Conservation (phyloP, 2,329 filamentous ascomycete genomes). For the Curvularia lunata region DNA sequence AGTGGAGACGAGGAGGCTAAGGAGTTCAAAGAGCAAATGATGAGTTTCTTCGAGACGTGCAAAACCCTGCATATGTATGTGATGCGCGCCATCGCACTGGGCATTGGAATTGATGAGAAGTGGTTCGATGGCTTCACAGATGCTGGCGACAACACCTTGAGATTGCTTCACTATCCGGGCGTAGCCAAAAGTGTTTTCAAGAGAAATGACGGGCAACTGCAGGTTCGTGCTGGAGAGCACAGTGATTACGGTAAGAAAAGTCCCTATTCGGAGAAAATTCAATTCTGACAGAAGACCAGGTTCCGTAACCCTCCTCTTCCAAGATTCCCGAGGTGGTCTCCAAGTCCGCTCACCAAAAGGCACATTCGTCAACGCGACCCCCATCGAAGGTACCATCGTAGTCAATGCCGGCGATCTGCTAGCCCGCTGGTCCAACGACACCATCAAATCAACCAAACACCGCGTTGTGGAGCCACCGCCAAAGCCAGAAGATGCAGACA, state of each 20-base stretch:
- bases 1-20: slow-evolving; percentile 60
- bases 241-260: slow-evolving; percentile 63
- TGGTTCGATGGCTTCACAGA: slow-evolving; percentile 82
- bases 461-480: slow-evolving; percentile 83
- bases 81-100: slow-evolving; percentile 85
- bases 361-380: slow-evolving; percentile 80
- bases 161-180: slow-evolving; percentile 77
- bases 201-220: slow-evolving; percentile 70
- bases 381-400: slow-evolving; percentile 81
- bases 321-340: slow-evolving; percentile 63
- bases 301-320: slow-evolving; percentile 52
- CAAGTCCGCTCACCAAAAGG: slow-evolving; percentile 74
- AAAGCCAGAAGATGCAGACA: slow-evolving; percentile 53
- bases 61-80: slow-evolving; percentile 76
- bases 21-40: slow-evolving; percentile 74
- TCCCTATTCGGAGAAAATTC: background rate
- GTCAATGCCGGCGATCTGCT: slow-evolving; percentile 89
- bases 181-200: slow-evolving; percentile 70
- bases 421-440: slow-evolving; percentile 88
- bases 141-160: slow-evolving; percentile 59
- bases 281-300: slow-evolving; percentile 37
- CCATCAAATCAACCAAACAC: slow-evolving; percentile 88
- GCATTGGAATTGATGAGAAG: slow-evolving; percentile 70
- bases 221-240: slow-evolving; percentile 80
- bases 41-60: slow-evolving; percentile 75